Evolutionary conservation across 2,329 filamentous ascomycete species (phyloP).

Genomic region (Apiospora koreana): DNA sequence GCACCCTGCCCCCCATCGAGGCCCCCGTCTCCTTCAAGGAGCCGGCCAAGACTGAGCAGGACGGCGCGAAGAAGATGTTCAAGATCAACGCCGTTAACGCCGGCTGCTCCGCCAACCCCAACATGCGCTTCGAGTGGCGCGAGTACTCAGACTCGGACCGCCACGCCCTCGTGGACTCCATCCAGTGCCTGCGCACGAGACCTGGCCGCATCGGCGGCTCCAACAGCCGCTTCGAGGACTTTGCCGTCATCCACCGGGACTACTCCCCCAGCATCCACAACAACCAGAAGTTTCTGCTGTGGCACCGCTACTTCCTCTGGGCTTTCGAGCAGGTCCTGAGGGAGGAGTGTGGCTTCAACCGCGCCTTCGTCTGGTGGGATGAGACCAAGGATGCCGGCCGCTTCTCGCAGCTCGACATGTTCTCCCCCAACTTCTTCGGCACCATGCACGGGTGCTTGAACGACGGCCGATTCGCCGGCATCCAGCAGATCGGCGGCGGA

Average conservation of each 20-base stretch:
- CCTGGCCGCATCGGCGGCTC: slow-evolving; percentile 26
- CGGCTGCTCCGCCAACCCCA: slow-evolving; percentile 27
- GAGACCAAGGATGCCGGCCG: slow-evolving; percentile 35
- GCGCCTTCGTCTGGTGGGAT: slow-evolving; percentile 36
- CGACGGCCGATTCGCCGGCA: slow-evolving; percentile 28
- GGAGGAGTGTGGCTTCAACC: slow-evolving; percentile 33
- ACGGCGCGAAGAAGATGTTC: background rate
- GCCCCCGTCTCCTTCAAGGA: background rate
- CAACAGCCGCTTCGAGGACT: slow-evolving; percentile 34
- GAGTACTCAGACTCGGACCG: slow-evolving; percentile 31
- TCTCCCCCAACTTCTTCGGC: slow-evolving; percentile 32
- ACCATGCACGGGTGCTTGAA: slow-evolving; percentile 28
- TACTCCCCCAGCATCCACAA: slow-evolving; percentile 34
- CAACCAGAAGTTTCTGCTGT: slow-evolving; percentile 32
- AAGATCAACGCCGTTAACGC: background rate
- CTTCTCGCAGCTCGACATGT: slow-evolving; percentile 30
- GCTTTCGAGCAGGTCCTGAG: slow-evolving; percentile 23
- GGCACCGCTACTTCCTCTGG: slow-evolving; percentile 28
- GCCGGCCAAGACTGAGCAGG: background rate
- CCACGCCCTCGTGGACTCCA: slow-evolving; percentile 29
- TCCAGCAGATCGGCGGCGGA: slow-evolving; percentile 19
- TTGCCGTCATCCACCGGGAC: slow-evolving; percentile 32
- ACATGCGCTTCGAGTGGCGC: slow-evolving; percentile 33
- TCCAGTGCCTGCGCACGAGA: slow-evolving; percentile 30
- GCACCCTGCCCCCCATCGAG: slow-evolving; percentile 2